These are phyloP conservation scores for Cercophora scortea DNA, from an alignment of 495 filamentous ascomycete species.

Conservation along the genomic window DNA sequence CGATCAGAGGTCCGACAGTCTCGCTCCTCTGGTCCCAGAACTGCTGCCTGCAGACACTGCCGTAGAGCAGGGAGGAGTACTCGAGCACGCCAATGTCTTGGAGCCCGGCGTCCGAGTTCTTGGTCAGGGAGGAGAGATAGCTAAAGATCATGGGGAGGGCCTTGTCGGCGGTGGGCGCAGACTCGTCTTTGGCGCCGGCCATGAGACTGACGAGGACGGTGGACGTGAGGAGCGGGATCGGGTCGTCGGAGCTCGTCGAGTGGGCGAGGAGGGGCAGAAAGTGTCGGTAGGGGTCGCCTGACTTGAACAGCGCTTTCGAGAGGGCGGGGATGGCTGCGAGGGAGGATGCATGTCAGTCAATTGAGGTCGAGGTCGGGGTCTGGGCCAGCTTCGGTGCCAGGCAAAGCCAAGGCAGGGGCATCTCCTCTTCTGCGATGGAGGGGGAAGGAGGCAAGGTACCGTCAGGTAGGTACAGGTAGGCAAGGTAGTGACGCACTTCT, in stretches of 20 bases:
- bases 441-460: background rate
- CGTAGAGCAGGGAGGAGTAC: conserved; percentile 81
- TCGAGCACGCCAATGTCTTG: conserved; percentile 94
- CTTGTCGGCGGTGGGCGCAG: conserved; percentile 49
- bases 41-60: conserved; percentile 60
- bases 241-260: conserved; percentile 72
- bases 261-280: conserved; percentile 80
- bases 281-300: conserved; percentile 71
- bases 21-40: conserved; percentile 86
- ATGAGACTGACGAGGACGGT: conserved; percentile 79
- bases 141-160: conserved; percentile 79
- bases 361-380: background rate
- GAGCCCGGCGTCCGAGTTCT: conserved; percentile 68
- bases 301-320: conserved; percentile 62
- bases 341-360: background rate
- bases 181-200: conserved; percentile 55
- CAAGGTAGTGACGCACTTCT: conserved; percentile 51
- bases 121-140: conserved; percentile 75
- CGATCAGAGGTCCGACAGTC: conserved; percentile 72
- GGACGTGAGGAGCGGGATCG: conserved; percentile 82
- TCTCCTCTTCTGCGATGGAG: background rate
- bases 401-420: too few species aligned
- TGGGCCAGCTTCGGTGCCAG: background rate
- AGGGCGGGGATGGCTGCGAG: conserved; percentile 68
- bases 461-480: background rate